Evolutionary conservation across 441 rosid genomes (phyloP), one percentile per base, ranked within the genome.

Genomic region (Dalechampia spathulata): DNA sequence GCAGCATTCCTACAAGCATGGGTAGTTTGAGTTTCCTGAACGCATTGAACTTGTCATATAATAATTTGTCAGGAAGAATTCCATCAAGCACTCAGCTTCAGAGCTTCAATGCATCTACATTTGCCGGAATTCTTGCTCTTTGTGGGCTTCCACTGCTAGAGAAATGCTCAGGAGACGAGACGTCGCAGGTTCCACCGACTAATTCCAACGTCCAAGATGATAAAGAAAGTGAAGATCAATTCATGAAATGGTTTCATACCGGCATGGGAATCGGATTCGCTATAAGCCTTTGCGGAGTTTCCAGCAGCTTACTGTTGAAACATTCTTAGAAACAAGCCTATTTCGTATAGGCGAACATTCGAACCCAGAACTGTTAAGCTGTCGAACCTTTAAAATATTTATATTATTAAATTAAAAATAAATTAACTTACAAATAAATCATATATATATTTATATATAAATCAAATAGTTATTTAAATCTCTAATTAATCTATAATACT

Each of bases 11-110:
- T 16, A 10, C 1, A 5, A 25, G 34, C 27, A n/a, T 58, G 28
- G 16, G 58, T 32, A 1, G 7, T 12, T 36, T 54, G 14, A 19
- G 5, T 16, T 54, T 45, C 46, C 17, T 66, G 19, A 39, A 30
- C 8, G 7, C 10, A 19, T 39, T 66, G 52, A 15, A 60, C 49
- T 25, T 66, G 49, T 28, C 70, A 2, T 15, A 37, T 12, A 65
- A 65, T 21, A 21, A 52, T 25, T 38, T 58, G 23, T 53, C 49
- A 2, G 65, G 56, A 23, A 40, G 37, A 65, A 59, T 65, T 27
- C 70, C 65, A n/a, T 30, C 14, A 10, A 19, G 55, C 36, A 60
- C 64, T 30, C 50, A 60, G 52, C 51, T 66, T 17, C 51, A 53
- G 56, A 60, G 51, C 48, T 60, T 60, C 11, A 1, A 30, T 48